Base-by-base conservation (phyloP, 2,329 filamentous ascomycete species). In the Botrytis elliptica region DNA sequence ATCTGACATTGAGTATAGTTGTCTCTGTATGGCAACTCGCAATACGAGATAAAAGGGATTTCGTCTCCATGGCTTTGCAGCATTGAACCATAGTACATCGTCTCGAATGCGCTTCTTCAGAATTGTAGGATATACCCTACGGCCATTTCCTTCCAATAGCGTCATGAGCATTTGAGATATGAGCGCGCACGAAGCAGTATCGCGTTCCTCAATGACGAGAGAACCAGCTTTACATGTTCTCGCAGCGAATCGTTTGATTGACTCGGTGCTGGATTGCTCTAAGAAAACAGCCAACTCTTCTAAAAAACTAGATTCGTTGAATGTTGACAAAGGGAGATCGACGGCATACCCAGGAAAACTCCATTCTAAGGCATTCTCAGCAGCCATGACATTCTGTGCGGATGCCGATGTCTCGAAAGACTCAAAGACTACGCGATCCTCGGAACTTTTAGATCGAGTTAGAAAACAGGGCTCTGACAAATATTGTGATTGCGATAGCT, bases 141-240 rank as follows among this genome's bases (percentile, higher is more conserved):
- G 72, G 0, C 91, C 90, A 10, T 87, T 83, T 0, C 84, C 86
- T 77, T 89, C 86, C 0, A 93, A 80, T 0, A 92, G 78, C 0
- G 89, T 85, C 82, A 92, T 88, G 8, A 93, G 82, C 74, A 91
- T 83, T 9, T 88, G 84, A 0, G 85, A 87, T 5, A 93, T 85
- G 1, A 92, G 80, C 0, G 85, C 83, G 0, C 91, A 90, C 71
- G 87, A 80, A 0, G 84, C 80, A 0, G 88, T 89, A 68, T 93
- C 87, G 12, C 91, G 86, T 25, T 81, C 81, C 78, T 93, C 91
- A 16, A 83, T 80, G 0, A 87, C 80, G 0, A 79, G 77, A 0
- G 81, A 79, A 0, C 85, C 84, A 0, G 86, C 87, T 76, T 93
- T 93, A 33, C 75, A 76, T 0, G 85, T 83, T 9, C 81, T 80